Conservation (phyloP, 805 yeast genomes). For the Wickerhamiella occidentalis region DNA sequence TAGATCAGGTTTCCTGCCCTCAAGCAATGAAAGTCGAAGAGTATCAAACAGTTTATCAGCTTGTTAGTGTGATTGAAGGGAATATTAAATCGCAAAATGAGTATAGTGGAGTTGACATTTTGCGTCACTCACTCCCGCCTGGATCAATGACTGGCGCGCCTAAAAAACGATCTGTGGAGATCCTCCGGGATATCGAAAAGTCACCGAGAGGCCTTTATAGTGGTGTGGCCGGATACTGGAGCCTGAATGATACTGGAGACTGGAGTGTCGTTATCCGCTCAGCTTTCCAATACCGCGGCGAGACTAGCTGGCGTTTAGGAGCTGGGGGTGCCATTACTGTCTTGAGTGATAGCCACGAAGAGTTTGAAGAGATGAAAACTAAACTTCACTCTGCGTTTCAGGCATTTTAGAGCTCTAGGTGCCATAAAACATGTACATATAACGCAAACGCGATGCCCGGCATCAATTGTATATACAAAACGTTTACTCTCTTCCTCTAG, state of each 20-base stretch:
- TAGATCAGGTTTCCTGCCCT: slow-evolving; percentile 54
- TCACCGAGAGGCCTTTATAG: slow-evolving; percentile 72
- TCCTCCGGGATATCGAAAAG: slow-evolving; percentile 50
- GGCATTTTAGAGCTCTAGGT: slow-evolving; percentile 49
- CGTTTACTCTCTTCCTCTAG: slow-evolving; percentile 18
- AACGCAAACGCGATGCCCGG: no score
- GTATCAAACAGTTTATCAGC: slow-evolving; percentile 77
- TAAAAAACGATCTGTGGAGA: slow-evolving; percentile 78
- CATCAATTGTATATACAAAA: background rate
- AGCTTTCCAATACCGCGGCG: slow-evolving; percentile 35
- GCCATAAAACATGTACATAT: no score
- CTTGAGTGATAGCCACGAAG: slow-evolving; percentile 67
- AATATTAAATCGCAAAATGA: slow-evolving; percentile 24
- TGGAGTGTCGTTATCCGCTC: slow-evolving; percentile 95
- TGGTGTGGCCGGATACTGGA: slow-evolving; percentile 95
- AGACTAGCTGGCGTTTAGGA: slow-evolving; percentile 63
- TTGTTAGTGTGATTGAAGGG: slow-evolving; percentile 83
- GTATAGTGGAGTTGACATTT: slow-evolving; percentile 64
- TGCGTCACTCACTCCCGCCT: slow-evolving; percentile 77
- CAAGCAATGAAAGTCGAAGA: slow-evolving; percentile 88
- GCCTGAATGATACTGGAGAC: slow-evolving; percentile 72
- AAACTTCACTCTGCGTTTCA: slow-evolving; percentile 73
- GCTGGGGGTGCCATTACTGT: slow-evolving; percentile 98
- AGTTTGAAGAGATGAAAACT: slow-evolving; percentile 81
- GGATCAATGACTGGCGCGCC: slow-evolving; percentile 99